phyloP scores from a whole-genome alignment of 441 rosid species.

The Eutrema salsugineum region DNA sequence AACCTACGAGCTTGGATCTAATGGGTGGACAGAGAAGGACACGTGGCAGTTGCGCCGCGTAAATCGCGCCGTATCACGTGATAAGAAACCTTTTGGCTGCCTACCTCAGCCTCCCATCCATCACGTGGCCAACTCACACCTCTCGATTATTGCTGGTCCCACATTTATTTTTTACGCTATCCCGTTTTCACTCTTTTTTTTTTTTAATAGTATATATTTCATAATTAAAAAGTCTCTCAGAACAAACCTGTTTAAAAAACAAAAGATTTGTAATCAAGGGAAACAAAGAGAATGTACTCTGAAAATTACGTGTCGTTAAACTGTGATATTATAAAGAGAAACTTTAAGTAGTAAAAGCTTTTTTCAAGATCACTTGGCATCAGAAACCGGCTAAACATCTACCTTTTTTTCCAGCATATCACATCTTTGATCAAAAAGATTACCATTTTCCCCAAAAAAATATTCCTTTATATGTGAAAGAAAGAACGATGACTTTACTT shows the following conservation, averaged over 20 bases:
- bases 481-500: background rate
- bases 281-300: background rate
- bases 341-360: background rate
- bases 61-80: constrained; percentile 67
- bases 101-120: constrained; percentile 46
- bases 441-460: too few species aligned
- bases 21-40: constrained; percentile 7
- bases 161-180: constrained; percentile 28
- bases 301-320: too few species aligned
- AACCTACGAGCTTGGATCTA: background rate
- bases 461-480: too few species aligned
- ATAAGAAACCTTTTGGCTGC: constrained; percentile 35
- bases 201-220: too few species aligned
- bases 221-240: too few species aligned
- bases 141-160: constrained; percentile 45
- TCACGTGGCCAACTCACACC: constrained; percentile 95
- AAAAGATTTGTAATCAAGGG: background rate
- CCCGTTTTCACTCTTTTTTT: constrained; percentile 28
- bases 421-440: too few species aligned
- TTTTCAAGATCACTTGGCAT: background rate
- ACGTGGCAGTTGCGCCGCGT: constrained; percentile 49
- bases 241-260: too few species aligned
- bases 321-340: background rate
- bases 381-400: background rate
- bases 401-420: background rate